Evolutionary conservation across 176 grass and related monocot species (phyloP).

Genomic region (Musa schizocarpa): DNA sequence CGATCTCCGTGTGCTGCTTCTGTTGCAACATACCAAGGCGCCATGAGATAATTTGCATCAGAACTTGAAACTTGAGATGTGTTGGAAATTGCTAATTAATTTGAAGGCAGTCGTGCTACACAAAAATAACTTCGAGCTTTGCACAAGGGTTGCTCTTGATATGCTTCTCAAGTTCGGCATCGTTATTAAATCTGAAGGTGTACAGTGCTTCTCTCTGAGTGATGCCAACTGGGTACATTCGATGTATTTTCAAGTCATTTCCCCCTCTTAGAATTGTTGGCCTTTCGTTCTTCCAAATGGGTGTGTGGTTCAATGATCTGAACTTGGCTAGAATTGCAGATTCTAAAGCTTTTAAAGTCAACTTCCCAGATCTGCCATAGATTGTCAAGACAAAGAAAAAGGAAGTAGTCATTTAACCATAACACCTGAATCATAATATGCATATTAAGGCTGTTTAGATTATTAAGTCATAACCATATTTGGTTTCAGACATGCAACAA

Average conservation of each 20-base stretch:
- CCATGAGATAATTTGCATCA: no score
- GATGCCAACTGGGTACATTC: constrained; percentile 60
- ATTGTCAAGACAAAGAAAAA: constrained; percentile 1
- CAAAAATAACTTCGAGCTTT: constrained; percentile 93
- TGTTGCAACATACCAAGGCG: no score
- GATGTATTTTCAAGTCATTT: constrained; percentile 62
- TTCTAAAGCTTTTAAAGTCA: constrained; percentile 47
- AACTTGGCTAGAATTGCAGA: constrained; percentile 54
- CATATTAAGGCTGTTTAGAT: no score
- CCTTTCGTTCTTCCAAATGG: constrained; percentile 87
- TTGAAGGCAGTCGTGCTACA: constrained; percentile 21
- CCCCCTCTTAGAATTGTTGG: constrained; percentile 64
- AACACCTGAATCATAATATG: background rate
- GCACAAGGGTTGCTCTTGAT: constrained; percentile 73
- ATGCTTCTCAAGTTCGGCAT: constrained; percentile 53
- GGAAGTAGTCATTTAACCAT: background rate
- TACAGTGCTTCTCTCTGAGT: constrained; percentile 58
- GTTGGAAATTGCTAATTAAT: no score
- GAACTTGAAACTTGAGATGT: no score
- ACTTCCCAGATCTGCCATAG: constrained; percentile 39
- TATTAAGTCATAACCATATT: no score
- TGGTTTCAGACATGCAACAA: no score
- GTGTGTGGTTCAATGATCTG: constrained; percentile 54
- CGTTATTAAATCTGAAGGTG: constrained; percentile 56
- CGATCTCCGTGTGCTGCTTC: no score